phyloP scores from a whole-genome alignment of 768 basidiomycete species.

The Lentinula detonsa region DNA sequence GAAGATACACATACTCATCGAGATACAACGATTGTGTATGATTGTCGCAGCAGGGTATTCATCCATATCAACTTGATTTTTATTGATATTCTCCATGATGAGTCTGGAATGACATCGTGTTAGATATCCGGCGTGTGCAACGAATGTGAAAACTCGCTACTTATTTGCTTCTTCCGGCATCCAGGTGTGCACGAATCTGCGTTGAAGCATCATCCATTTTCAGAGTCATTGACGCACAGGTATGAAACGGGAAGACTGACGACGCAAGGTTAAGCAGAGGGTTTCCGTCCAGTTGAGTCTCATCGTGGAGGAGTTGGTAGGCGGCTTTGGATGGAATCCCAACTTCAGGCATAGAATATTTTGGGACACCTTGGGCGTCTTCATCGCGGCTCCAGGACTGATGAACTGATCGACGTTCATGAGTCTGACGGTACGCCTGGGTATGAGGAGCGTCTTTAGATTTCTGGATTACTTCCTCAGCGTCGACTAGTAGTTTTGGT shows the following conservation, averaged over 20 bases:
- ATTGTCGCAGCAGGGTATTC: slow-evolving; percentile 55
- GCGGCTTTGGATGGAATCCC: slow-evolving; percentile 40
- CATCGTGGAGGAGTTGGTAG: slow-evolving; percentile 48
- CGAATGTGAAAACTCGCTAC: neutral
- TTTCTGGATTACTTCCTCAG: slow-evolving; percentile 7
- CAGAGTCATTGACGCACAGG: neutral
- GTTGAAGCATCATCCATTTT: neutral
- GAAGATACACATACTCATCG: slow-evolving; percentile 37
- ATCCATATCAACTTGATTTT: slow-evolving; percentile 63
- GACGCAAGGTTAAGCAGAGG: slow-evolving; percentile 60
- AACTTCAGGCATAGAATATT: slow-evolving; percentile 36
- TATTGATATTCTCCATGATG: slow-evolving; percentile 57
- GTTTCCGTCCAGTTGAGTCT: slow-evolving; percentile 51
- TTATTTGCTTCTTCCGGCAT: slow-evolving; percentile 46
- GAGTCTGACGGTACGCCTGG: neutral
- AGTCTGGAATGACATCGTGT: slow-evolving; percentile 24
- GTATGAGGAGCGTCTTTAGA: slow-evolving; percentile 5
- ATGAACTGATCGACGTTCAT: slow-evolving; percentile 3
- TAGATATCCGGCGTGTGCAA: neutral
- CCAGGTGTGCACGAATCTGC: slow-evolving; percentile 50
- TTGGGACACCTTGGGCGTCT: slow-evolving; percentile 26
- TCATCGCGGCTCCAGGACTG: slow-evolving; percentile 8
- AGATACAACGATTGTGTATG: slow-evolving; percentile 49
- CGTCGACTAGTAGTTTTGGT: neutral
- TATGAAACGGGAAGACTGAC: slow-evolving; percentile 28